These are phyloP conservation scores for Luzula sylvatica DNA, from an alignment of 176 grass and related monocot species.

Conservation along the genomic window DNA sequence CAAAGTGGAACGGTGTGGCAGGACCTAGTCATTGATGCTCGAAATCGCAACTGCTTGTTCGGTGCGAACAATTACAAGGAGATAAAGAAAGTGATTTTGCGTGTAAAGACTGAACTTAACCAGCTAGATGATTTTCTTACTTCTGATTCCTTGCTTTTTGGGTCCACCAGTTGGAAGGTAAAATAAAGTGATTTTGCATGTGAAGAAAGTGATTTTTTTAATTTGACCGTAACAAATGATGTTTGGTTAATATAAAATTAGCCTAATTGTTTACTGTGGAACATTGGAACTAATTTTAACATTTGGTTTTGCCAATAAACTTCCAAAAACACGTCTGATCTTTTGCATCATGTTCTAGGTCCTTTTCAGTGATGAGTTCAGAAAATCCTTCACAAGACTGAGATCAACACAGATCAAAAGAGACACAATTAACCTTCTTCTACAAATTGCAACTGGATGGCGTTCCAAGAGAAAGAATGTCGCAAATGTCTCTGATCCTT, in stretches of 20 bases:
- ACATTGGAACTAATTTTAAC: too few relatives aligned
- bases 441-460: conserved; percentile 54
- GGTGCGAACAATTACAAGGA: conserved; percentile 32
- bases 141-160: conserved; percentile 44
- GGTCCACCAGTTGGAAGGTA: conserved; percentile 65
- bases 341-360: conserved; percentile 23
- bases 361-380: conserved; percentile 63
- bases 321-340: too few relatives aligned
- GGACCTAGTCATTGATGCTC: conserved; percentile 40
- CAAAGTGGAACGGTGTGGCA: conserved; percentile 53
- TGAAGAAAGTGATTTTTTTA: too few relatives aligned
- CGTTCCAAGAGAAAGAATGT: conserved; percentile 21
- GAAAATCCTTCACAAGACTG: conserved; percentile 43
- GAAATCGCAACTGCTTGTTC: conserved; percentile 29
- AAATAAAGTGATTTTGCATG: neutral
- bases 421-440: conserved; percentile 47
- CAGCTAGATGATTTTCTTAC: conserved; percentile 57
- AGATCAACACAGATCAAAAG: conserved; percentile 34
- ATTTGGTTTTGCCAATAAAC: too few relatives aligned
- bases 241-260: too few relatives aligned
- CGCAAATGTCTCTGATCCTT: conserved; percentile 23
- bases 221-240: too few relatives aligned
- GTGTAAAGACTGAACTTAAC: conserved; percentile 52
- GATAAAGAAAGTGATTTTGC: conserved; percentile 43
- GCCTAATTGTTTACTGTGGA: too few relatives aligned